Evolutionary conservation across 2,329 filamentous ascomycete species (phyloP).

Genomic region (Macrophomina pseudophaseolina): DNA sequence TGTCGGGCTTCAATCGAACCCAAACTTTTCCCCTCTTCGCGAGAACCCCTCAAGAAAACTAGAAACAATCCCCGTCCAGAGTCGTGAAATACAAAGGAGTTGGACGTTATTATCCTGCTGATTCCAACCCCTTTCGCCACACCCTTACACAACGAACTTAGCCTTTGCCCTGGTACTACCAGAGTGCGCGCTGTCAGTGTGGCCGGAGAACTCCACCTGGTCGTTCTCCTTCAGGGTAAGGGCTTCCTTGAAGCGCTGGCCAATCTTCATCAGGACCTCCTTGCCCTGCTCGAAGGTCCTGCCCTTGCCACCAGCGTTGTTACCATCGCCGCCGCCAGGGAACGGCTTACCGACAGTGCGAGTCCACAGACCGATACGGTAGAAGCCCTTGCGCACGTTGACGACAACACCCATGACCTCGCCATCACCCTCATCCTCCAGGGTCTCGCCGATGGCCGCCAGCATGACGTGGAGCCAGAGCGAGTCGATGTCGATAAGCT

Average conservation of each 20-base stretch:
- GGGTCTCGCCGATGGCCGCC: constrained; percentile 93
- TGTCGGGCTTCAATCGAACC: constrained; percentile 10
- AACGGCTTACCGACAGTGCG: constrained; percentile 88
- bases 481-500: constrained; percentile 86
- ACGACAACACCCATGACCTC: constrained; percentile 99
- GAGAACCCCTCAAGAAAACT: constrained; percentile 11
- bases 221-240: constrained; percentile 79
- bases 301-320: constrained; percentile 76
- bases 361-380: constrained; percentile 97
- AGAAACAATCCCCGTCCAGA: constrained; percentile 7
- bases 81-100: constrained; percentile 18
- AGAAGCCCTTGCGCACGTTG: constrained; percentile 98
- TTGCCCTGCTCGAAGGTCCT: constrained; percentile 80
- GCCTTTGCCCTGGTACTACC: constrained; percentile 96
- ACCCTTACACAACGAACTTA: constrained; percentile 78
- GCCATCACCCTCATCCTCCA: constrained; percentile 91
- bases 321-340: constrained; percentile 74
- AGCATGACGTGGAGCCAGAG: constrained; percentile 98
- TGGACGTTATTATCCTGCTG: neutral
- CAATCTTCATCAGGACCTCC: constrained; percentile 83
- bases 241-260: constrained; percentile 89
- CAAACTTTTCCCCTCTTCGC: constrained; percentile 15
- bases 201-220: constrained; percentile 90
- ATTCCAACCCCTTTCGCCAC: neutral
- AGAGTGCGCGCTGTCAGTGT: constrained; percentile 90